These are phyloP conservation scores for Hericium rajendrae DNA, from an alignment of 768 basidiomycete species.

Conservation along the genomic window DNA sequence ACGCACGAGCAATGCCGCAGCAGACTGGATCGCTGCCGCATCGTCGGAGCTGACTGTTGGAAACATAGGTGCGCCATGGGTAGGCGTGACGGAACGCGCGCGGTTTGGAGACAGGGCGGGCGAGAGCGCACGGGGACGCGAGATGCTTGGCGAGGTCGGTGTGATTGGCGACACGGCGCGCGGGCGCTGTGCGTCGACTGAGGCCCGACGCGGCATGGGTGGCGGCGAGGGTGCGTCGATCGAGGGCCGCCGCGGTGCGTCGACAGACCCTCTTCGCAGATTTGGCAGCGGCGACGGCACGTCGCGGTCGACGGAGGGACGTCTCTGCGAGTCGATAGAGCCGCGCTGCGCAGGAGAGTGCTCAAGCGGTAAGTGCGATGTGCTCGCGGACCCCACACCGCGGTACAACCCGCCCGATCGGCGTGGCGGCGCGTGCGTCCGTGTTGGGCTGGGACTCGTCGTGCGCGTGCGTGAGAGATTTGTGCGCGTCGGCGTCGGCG, in stretches of 20 bases:
- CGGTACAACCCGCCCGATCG: conserved; percentile 28
- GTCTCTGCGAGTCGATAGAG: conserved; percentile 16
- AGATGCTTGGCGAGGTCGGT: neutral
- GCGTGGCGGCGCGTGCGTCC: conserved; percentile 28
- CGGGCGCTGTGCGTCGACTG: neutral
- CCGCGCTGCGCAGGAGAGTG: conserved; percentile 20
- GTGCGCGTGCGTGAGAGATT: conserved; percentile 29
- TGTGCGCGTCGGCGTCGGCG: conserved; percentile 37
- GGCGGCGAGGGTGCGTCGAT: conserved; percentile 1
- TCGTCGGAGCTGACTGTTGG: conserved; percentile 42
- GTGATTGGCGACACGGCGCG: neutral
- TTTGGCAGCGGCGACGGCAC: neutral
- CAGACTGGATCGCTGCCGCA: conserved; percentile 58
- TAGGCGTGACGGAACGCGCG: conserved; percentile 17
- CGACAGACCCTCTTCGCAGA: neutral
- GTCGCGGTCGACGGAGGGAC: conserved; percentile 22
- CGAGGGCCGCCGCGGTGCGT: neutral
- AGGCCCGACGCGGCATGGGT: neutral
- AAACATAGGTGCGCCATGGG: conserved; percentile 33
- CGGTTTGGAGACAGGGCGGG: neutral
- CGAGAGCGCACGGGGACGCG: neutral
- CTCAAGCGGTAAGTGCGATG: conserved; percentile 39
- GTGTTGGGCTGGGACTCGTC: conserved; percentile 35
- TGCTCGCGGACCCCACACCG: conserved; percentile 37
- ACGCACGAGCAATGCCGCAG: conserved; percentile 54